Evolutionary conservation across 768 basidiomycete species (phyloP), one percentile per base, ranked within the genome.

Genomic region (Naematelia aurantialba): DNA sequence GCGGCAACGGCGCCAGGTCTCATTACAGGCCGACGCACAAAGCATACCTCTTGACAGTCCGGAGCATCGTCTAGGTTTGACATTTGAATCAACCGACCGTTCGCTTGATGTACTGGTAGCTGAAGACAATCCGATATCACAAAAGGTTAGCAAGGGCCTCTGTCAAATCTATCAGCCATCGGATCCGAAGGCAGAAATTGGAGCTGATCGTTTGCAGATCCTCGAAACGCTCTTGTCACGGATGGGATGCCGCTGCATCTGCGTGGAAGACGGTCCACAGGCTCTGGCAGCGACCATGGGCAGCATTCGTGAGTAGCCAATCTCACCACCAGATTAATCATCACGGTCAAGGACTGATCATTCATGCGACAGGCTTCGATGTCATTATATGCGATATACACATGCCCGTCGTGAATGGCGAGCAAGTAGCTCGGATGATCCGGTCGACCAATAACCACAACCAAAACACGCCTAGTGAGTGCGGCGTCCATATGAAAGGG

Each of bases 271-370:
- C 78, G 96, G 96, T 5, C 91, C 93, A 3, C 91, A 96, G 77
- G 96, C 96, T 21, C 87, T 98, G 70, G 91, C 92, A 64, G 90
- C 97, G 51, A 92, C 93, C 2, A 92, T 96, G 85, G 91, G 91
- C 47, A 91, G 93, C 71, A 96, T 97, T 79, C 91, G 92, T 96
- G 74, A 79, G 90, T 84, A 19, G 34, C 17, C n/a, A n/a, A n/a
- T n/a, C n/a, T n/a, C 31, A n/a, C 39, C 46, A 0, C 46, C 26
- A 13, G 8, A 22, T 13, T 45, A 11, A 30, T 30, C 45, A 19
- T 4, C 34, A 3, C 21, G 13, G 12, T 31, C 42, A 39, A 54
- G 45, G 19, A 50, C 59, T 62, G 61, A 51, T 19, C n/a, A 29
- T 34, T 1, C 12, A 42, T 30, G 39, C 26, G 21, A 27, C 75